These are phyloP conservation scores for Lipomyces kockii DNA, from an alignment of 805 yeast species.

Conservation along the genomic window DNA sequence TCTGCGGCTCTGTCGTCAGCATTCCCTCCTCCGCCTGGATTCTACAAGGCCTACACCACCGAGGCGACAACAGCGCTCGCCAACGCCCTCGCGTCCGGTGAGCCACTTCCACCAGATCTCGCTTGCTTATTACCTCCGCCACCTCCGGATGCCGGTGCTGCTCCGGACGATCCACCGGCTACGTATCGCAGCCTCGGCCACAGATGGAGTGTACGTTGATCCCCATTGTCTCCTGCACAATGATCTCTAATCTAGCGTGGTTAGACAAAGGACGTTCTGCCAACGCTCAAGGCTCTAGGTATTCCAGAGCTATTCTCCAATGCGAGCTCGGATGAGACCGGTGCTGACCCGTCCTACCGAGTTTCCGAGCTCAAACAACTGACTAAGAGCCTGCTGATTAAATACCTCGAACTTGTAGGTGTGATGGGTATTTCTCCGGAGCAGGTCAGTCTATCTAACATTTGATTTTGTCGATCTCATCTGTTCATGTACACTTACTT, in stretches of 20 bases:
- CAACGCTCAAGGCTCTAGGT: slow-evolving; percentile 76
- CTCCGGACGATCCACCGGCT: slow-evolving; percentile 48
- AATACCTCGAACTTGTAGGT: slow-evolving; percentile 82
- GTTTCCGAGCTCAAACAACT: slow-evolving; percentile 78
- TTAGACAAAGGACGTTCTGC: slow-evolving; percentile 64
- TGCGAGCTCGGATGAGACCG: slow-evolving; percentile 34
- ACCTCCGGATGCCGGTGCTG: slow-evolving; percentile 43
- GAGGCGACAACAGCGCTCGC: slow-evolving; percentile 40
- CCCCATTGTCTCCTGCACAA: background rate
- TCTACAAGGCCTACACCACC: slow-evolving; percentile 45
- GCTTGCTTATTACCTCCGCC: slow-evolving; percentile 44
- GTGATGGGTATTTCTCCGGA: slow-evolving; percentile 75
- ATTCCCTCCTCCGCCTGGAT: slow-evolving; percentile 94
- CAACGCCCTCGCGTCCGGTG: background rate
- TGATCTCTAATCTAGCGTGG: background rate
- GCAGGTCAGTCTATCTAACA: slow-evolving; percentile 37
- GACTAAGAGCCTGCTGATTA: slow-evolving; percentile 74
- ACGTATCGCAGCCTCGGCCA: slow-evolving; percentile 88
- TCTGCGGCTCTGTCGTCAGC: slow-evolving; percentile 59
- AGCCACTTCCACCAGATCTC: slow-evolving; percentile 31
- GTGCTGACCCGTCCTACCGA: slow-evolving; percentile 55
- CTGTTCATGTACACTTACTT: slow-evolving; percentile 41
- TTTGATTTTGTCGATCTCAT: background rate
- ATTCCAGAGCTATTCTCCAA: slow-evolving; percentile 67
- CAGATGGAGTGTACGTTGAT: slow-evolving; percentile 64